Evolutionary conservation across 1,139 yeast species (phyloP), one percentile per base, ranked within the genome.

Genomic region (Pneumocystis murina): DNA sequence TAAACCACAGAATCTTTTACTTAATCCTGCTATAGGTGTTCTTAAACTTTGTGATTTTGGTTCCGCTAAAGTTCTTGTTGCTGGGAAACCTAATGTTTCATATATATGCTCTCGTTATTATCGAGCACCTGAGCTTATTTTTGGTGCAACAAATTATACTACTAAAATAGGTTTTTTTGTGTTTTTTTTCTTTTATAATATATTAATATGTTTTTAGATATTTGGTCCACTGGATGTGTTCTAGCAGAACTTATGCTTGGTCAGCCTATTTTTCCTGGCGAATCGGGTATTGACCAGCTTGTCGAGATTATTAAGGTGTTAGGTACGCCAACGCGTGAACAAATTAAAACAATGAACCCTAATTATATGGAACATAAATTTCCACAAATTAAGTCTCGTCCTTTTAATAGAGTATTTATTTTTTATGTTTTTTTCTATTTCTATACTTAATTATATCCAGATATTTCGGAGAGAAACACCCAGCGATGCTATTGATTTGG

Each of bases 211-310:
- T 14, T 14, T 20, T 10, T 58, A 63, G 98, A 92, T 74, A 84
- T 92, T 64, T 92, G 98, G 98, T 88, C 96, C 24, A 91, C 96
- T 14, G 97, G 96, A 28, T 92, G 98, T 77, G 98, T 92, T 54
- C 90, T 92, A 89, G 97, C 97, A 3, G 98, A 92, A 76, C 78
- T 92, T 71, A 83, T 91, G 70, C 80, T 92, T 65, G 97, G 98
- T 10, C 97, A 90, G 74, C 98, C 98, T 5, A 79, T 92, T 68
- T 92, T 92, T 77, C 98, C 98, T 10, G 98, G 98, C 62, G 97
- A 92, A 74, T 85, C 92, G 66, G 97, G 98, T 61, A 91, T 92
- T 67, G 98, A 92, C 75, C 98, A 92, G 75, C 81, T 92, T 72
- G 98, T 92, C 35, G 98, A 92, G 75, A 92, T 92, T 71, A 92